Evolutionary conservation across 2,329 filamentous ascomycete species (phyloP).

Genomic region (Ceratocystis variospora): DNA sequence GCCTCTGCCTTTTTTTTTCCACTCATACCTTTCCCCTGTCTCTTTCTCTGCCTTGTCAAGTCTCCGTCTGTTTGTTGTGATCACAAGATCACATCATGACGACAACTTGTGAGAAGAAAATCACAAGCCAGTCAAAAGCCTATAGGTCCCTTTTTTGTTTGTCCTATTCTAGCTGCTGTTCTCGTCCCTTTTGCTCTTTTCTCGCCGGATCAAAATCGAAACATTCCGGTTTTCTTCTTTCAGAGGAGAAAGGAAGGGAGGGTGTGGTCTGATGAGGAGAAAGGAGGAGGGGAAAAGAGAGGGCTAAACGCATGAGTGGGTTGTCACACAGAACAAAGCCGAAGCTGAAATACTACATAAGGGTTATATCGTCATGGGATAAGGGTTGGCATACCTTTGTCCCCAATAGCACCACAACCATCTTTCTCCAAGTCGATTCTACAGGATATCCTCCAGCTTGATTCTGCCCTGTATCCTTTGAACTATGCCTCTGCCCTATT

Average conservation of each 20-base stretch:
- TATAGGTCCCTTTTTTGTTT: neutral
- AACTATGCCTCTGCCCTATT: neutral
- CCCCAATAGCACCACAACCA: neutral
- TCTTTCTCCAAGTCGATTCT: neutral
- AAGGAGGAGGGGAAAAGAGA: neutral
- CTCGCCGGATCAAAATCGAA: too few species aligned
- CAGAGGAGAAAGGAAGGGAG: neutral
- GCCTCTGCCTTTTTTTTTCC: neutral
- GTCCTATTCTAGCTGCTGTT: neutral
- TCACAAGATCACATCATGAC: neutral
- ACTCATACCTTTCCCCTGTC: neutral
- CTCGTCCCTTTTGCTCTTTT: too few species aligned
- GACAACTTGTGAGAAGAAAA: neutral
- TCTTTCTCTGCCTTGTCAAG: neutral
- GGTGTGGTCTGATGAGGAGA: neutral
- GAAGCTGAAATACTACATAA: neutral
- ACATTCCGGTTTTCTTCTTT: neutral
- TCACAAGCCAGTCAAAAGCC: neutral
- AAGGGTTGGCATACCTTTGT: neutral
- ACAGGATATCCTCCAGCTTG: too few species aligned
- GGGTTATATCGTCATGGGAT: neutral
- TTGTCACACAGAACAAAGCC: neutral
- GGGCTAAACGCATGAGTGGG: neutral
- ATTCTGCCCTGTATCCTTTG: too few species aligned
- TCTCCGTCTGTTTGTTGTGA: neutral